A percentile compares a stretch with the other conserved stretches of the same genome.
phyloP scores from a whole-genome alignment of 1,284 basidiomycete species.

The Heimioporus retisporus region DNA sequence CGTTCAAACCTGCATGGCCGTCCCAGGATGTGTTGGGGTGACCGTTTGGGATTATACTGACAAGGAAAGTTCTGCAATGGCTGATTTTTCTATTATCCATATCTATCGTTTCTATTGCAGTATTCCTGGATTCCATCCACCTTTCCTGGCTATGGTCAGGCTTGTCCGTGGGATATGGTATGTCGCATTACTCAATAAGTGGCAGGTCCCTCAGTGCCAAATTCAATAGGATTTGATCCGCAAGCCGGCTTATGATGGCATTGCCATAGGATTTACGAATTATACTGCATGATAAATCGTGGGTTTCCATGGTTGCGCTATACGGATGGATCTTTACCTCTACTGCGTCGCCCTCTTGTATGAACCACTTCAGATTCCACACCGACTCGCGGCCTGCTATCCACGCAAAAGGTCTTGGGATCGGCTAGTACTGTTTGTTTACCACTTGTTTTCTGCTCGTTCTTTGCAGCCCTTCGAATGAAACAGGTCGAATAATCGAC shows the following conservation, averaged over 20 bases:
- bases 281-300: background rate
- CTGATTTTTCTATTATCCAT: too few relatives aligned
- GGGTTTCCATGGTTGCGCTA: too few relatives aligned
- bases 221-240: conserved; percentile 20
- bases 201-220: background rate
- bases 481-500: too few relatives aligned
- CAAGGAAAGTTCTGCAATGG: conserved; percentile 18
- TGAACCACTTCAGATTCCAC: background rate
- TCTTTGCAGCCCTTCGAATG: too few relatives aligned
- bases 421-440: too few relatives aligned
- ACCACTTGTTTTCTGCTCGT: too few relatives aligned
- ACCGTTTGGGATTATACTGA: conserved; percentile 33
- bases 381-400: background rate
- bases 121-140: conserved; percentile 26
- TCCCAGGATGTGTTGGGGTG: conserved; percentile 26
- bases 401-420: background rate
- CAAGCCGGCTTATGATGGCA: conserved; percentile 26
- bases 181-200: background rate
- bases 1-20: conserved; percentile 22
- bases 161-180: conserved; percentile 31
- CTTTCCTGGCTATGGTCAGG: conserved; percentile 21
- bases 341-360: background rate
- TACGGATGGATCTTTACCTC: background rate
- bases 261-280: conserved; percentile 19
- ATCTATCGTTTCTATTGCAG: conserved; percentile 11